A percentile compares a stretch with the other conserved stretches of the same genome.
These are phyloP conservation scores for Neurospora intermedia DNA, from an alignment of 495 filamentous ascomycete genomes.

Conservation along the genomic window DNA sequence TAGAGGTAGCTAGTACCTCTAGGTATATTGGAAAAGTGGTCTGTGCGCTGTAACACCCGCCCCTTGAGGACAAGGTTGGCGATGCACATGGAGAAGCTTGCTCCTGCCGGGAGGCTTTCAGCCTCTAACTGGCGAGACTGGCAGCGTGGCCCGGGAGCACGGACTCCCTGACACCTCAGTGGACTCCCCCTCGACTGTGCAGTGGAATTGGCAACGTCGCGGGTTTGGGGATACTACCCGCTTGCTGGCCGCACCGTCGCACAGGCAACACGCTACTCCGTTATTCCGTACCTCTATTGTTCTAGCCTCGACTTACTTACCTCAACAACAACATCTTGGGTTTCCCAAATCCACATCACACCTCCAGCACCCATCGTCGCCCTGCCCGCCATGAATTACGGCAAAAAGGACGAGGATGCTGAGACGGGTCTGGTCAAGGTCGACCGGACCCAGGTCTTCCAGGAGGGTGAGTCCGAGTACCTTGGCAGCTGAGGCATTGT, in stretches of 20 bases:
- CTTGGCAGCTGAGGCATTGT: background rate
- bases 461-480: constrained; percentile 66
- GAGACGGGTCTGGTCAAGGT: constrained; percentile 89
- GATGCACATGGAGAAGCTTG: background rate
- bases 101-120: background rate
- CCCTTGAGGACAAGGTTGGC: background rate
- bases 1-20: background rate
- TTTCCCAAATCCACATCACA: constrained; percentile 7
- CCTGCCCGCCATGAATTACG: constrained; percentile 70
- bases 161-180: background rate
- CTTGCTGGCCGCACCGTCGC: background rate
- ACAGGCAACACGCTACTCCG: background rate
- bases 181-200: constrained; percentile 3
- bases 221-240: constrained; percentile 13
- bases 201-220: constrained; percentile 28
- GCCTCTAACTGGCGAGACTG: background rate
- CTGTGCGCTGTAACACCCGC: background rate
- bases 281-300: background rate
- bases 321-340: constrained; percentile 2
- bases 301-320: background rate
- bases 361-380: constrained; percentile 7
- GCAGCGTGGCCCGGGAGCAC: background rate
- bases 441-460: constrained; percentile 95
- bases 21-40: background rate
- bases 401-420: constrained; percentile 97